These are phyloP conservation scores for Suillus lakei DNA, from an alignment of 768 basidiomycete genomes.

Conservation along the genomic window DNA sequence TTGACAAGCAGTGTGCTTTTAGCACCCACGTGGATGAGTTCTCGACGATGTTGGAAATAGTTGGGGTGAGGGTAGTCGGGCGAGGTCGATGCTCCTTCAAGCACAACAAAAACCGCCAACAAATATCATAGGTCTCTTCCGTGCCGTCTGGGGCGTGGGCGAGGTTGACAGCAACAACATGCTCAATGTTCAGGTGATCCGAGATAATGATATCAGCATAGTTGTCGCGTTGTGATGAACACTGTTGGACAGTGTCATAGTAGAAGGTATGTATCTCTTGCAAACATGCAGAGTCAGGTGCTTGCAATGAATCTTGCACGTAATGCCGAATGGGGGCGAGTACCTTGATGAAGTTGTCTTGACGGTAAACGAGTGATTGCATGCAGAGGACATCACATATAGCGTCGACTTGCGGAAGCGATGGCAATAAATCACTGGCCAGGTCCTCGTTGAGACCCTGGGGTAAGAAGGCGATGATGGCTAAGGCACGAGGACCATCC, in stretches of 20 bases:
- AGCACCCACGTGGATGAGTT: neutral
- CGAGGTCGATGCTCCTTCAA: neutral
- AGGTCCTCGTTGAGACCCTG: too few species aligned
- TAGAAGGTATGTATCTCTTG: too few species aligned
- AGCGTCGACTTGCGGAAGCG: too few species aligned
- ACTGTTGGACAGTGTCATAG: too few species aligned
- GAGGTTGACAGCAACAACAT: neutral
- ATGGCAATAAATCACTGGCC: neutral
- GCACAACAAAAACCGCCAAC: neutral
- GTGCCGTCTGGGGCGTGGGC: too few species aligned
- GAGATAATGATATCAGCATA: too few species aligned
- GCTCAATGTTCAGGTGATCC: neutral
- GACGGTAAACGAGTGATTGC: neutral
- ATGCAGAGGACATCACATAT: neutral
- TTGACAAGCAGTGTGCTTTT: neutral
- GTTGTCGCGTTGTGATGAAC: too few species aligned
- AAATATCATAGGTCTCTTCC: neutral
- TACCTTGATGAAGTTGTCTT: neutral
- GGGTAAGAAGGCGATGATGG: too few species aligned
- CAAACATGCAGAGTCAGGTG: neutral
- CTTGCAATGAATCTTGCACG: neutral
- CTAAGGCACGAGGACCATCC: too few species aligned
- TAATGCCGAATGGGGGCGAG: constrained; percentile 1
- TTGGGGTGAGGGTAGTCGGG: neutral
- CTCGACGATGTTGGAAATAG: neutral